Evolutionary conservation across 176 grass and related monocot species (phyloP).

Genomic region (Echinochloa phyllopogon): DNA sequence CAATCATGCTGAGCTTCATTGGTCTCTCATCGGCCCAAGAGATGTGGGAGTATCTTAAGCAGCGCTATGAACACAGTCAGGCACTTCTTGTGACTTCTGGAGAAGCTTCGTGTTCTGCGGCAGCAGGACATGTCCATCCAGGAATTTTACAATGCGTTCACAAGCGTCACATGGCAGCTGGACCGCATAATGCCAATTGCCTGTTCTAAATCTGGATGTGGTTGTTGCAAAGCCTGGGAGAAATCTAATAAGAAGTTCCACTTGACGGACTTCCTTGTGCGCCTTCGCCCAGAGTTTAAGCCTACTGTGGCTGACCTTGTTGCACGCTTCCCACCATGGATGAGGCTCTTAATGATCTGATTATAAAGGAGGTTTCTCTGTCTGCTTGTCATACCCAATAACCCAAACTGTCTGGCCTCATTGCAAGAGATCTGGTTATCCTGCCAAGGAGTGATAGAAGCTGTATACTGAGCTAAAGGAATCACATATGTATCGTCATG

Average conservation of each 20-base stretch:
- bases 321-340: not conserved
- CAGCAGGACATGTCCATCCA: conserved; percentile 12
- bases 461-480: not conserved
- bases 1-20: not conserved
- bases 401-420: conserved; percentile 9
- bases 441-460: not conserved
- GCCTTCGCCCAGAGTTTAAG: not conserved
- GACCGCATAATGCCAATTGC: not conserved
- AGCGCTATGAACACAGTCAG: not conserved
- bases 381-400: not conserved
- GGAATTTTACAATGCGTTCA: conserved; percentile 9
- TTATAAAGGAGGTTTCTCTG: not conserved
- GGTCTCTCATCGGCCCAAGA: not conserved
- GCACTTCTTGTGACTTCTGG: not conserved
- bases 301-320: not conserved
- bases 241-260: not conserved
- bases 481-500: not conserved
- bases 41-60: conserved; percentile 18
- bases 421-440: not conserved
- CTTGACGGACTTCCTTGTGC: not conserved
- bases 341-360: not conserved
- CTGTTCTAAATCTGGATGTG: not conserved
- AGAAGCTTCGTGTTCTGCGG: not conserved
- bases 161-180: not conserved
- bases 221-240: not conserved